Evolutionary conservation across 2,329 filamentous ascomycete species (phyloP).

Genomic region (Alternaria consortialis): DNA sequence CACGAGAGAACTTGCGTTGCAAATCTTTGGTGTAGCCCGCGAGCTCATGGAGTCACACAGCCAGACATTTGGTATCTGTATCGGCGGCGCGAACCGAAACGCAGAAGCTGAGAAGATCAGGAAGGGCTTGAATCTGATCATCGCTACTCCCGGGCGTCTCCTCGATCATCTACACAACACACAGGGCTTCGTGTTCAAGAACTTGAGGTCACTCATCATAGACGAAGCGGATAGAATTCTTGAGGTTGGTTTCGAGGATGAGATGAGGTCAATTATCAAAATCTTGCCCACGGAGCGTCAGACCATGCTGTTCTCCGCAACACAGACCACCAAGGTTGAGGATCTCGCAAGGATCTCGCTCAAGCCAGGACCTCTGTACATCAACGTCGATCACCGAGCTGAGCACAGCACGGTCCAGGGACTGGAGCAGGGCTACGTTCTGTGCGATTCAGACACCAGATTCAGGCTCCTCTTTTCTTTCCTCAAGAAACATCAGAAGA

Average conservation of each 20-base stretch:
- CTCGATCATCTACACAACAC: conserved; percentile 96
- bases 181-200: conserved; percentile 88
- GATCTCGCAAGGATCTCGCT: conserved; percentile 95
- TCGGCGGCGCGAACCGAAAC: conserved; percentile 89
- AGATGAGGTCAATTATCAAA: conserved; percentile 96
- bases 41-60: conserved; percentile 94
- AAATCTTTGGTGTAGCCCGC: conserved; percentile 85
- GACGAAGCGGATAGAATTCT: conserved; percentile 97
- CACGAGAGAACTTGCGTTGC: conserved; percentile 14
- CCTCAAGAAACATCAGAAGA: conserved; percentile 88
- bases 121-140: conserved; percentile 93
- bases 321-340: conserved; percentile 98
- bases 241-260: conserved; percentile 97
- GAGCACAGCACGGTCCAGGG: conserved; percentile 92
- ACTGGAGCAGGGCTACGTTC: conserved; percentile 93
- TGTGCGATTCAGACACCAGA: conserved; percentile 91
- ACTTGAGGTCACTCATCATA: conserved; percentile 89
- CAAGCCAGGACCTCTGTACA: conserved; percentile 88
- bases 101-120: conserved; percentile 93
- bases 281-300: conserved; percentile 82
- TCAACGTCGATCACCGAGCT: conserved; percentile 93
- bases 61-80: conserved; percentile 95
- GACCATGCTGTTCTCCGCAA: conserved; percentile 98
- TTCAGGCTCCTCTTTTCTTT: conserved; percentile 96
- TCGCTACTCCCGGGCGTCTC: conserved; percentile 90